Percentiles rank a stretch among this genome's conserved stretches.
Conservation (phyloP, 805 yeast genomes). For the Candida loeiensis region DNA sequence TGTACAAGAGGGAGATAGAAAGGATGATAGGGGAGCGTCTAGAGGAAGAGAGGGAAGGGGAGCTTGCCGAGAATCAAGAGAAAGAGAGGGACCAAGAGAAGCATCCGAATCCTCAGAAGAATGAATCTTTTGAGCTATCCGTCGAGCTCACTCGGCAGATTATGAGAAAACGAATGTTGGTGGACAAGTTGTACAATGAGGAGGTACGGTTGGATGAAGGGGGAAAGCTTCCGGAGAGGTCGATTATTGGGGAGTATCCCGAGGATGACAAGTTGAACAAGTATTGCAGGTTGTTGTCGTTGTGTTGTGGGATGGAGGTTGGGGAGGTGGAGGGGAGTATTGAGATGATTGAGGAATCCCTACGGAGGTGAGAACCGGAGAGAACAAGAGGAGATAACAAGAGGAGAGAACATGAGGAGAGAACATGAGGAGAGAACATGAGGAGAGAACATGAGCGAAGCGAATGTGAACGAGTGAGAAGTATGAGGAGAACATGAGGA, state of each 20-base stretch:
- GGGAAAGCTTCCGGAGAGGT: slow-evolving; percentile 7
- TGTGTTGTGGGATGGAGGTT: slow-evolving; percentile 42
- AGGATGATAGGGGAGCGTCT: background rate
- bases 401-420: background rate
- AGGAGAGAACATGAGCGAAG: too few species aligned
- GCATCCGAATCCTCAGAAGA: background rate
- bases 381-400: background rate
- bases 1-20: slow-evolving; percentile 9
- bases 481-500: too few species aligned
- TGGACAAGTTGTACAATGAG: slow-evolving; percentile 15
- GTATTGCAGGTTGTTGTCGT: slow-evolving; percentile 38
- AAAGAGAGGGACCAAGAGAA: background rate
- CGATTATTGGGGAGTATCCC: slow-evolving; percentile 24
- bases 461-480: too few species aligned
- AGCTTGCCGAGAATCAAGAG: background rate
- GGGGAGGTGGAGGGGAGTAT: slow-evolving; percentile 40
- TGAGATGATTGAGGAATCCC: slow-evolving; percentile 40
- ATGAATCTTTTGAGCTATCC: slow-evolving; percentile 17
- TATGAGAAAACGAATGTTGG: slow-evolving; percentile 18
- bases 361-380: slow-evolving; percentile 16
- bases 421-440: background rate
- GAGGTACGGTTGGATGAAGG: slow-evolving; percentile 21
- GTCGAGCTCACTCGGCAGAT: slow-evolving; percentile 27
- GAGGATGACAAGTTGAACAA: slow-evolving; percentile 33
- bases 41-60: background rate